A percentile compares a stretch with the other conserved stretches of the same genome.
These are phyloP conservation scores for Angomonas deanei DNA, from an alignment of 208 protist genomes.

Conservation along the genomic window DNA sequence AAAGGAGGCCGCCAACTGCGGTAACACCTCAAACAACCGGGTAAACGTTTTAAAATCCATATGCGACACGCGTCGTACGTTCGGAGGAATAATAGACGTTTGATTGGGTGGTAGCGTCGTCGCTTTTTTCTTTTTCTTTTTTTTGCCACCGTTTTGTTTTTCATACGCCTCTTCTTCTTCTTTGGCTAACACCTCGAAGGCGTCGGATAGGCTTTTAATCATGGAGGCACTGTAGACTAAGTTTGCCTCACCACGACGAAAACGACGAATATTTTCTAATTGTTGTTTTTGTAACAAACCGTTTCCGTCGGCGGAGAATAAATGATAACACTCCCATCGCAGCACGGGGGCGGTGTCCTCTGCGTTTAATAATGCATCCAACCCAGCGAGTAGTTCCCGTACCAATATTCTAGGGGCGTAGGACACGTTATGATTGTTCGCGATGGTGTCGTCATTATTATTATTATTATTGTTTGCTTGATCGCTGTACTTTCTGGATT, in stretches of 20 bases:
- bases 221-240: conserved; percentile 41
- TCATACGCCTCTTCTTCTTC: conserved; percentile 68
- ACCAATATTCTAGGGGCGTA: conserved; percentile 11
- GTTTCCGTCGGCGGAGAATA: conserved; percentile 40
- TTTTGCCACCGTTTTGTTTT: conserved; percentile 28
- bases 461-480: no score
- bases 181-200: conserved; percentile 34
- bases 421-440: neutral
- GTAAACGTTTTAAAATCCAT: conserved; percentile 51
- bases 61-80: conserved; percentile 65
- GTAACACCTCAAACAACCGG: conserved; percentile 64
- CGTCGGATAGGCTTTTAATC: conserved; percentile 60
- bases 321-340: conserved; percentile 60
- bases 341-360: conserved; percentile 36
- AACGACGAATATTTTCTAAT: neutral
- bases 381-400: conserved; percentile 48
- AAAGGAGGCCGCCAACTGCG: conserved; percentile 60
- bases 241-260: conserved; percentile 3
- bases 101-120: conserved; percentile 36
- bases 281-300: conserved; percentile 59
- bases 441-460: neutral
- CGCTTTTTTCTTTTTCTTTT: conserved; percentile 28
- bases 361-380: conserved; percentile 64
- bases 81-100: conserved; percentile 57
- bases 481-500: no score